Percentiles rank a stretch among this genome's conserved stretches.
phyloP scores from a whole-genome alignment of 305 asterid species.

The Fraxinus velutina region DNA sequence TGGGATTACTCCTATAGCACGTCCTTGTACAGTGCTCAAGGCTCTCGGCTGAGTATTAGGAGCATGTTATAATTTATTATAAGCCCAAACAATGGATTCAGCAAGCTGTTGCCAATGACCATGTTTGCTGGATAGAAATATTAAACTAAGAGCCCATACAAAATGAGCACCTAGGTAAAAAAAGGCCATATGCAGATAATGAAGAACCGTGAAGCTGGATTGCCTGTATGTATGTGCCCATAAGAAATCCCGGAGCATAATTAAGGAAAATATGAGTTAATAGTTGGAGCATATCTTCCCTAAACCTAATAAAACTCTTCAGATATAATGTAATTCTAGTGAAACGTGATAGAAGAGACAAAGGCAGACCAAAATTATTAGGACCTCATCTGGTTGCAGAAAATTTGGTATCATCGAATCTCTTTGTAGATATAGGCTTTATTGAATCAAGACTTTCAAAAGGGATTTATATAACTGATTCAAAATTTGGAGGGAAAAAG shows the following conservation, averaged over 20 bases:
- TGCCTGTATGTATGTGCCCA: background rate
- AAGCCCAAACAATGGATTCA: background rate
- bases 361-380: background rate
- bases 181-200: background rate
- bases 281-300: background rate
- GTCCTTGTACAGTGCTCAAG: background rate
- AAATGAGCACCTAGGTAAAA: background rate
- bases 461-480: background rate
- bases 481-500: background rate
- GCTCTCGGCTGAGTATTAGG: background rate
- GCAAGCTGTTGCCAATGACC: background rate
- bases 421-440: background rate
- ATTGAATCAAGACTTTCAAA: background rate
- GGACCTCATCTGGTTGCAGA: background rate
- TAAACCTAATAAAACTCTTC: background rate
- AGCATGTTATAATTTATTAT: background rate
- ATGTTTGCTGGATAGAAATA: background rate
- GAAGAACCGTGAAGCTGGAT: background rate
- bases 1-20: background rate
- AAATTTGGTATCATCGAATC: background rate
- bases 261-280: background rate
- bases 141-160: background rate
- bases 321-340: background rate
- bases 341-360: background rate
- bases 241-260: background rate